phyloP scores from a whole-genome alignment of 768 basidiomycete species.

The Rhodocollybia butyracea region DNA sequence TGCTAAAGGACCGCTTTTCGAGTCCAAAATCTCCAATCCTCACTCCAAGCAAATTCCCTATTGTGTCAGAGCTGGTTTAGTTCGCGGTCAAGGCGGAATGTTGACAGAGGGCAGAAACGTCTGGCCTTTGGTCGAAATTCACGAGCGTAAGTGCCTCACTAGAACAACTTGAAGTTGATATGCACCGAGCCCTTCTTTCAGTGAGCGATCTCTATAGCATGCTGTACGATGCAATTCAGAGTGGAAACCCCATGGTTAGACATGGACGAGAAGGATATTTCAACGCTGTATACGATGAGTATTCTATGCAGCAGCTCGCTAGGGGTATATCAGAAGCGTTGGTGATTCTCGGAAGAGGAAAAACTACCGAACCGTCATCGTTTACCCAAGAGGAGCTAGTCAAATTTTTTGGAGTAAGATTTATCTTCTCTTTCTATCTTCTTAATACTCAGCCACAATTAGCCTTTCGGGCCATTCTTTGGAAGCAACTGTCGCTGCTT shows the following conservation, averaged over 20 bases:
- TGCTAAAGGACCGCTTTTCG: slow-evolving; percentile 15
- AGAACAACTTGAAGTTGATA: background rate
- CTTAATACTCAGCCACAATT: background rate
- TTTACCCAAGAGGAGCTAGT: slow-evolving; percentile 27
- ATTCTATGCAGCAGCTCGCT: slow-evolving; percentile 14
- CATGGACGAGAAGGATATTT: slow-evolving; percentile 23
- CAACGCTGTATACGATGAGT: slow-evolving; percentile 19
- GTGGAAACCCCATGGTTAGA: slow-evolving; percentile 11
- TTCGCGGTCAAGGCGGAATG: slow-evolving; percentile 16
- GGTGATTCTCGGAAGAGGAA: slow-evolving; percentile 11
- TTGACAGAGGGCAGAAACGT: slow-evolving; percentile 22
- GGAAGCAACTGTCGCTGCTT: slow-evolving; percentile 5
- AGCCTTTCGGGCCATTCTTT: slow-evolving; percentile 2
- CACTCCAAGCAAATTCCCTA: slow-evolving; percentile 18
- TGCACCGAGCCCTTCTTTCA: background rate
- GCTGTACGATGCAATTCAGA: slow-evolving; percentile 14
- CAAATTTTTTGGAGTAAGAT: slow-evolving; percentile 18
- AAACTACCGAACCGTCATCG: slow-evolving; percentile 27
- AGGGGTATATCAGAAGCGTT: slow-evolving; percentile 13
- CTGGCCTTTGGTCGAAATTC: slow-evolving; percentile 22
- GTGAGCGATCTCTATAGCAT: slow-evolving; percentile 15
- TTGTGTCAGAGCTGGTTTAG: slow-evolving; percentile 15
- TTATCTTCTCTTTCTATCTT: background rate
- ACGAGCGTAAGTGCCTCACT: slow-evolving; percentile 17
- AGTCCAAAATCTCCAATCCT: slow-evolving; percentile 18